phyloP scores from a whole-genome alignment of 257 asterid species.

The Solanum sitiens region DNA sequence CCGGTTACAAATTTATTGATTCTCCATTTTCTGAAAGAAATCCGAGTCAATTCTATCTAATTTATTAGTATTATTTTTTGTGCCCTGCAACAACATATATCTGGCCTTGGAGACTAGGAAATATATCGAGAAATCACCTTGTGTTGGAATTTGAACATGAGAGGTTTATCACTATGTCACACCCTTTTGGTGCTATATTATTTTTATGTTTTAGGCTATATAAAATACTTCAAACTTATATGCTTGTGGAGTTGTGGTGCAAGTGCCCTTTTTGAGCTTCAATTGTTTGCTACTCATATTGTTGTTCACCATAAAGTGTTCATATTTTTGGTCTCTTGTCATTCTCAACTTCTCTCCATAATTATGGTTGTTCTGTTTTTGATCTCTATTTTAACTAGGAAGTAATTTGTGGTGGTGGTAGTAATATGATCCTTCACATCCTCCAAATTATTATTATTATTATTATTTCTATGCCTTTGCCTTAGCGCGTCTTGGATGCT shows the following conservation, averaged over 20 bases:
- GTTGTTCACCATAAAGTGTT: not conserved
- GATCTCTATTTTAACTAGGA: not conserved
- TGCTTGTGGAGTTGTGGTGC: not conserved
- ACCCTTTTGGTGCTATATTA: too few species aligned
- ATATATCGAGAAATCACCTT: too few species aligned
- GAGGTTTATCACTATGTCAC: not conserved
- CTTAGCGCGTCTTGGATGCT: too few species aligned
- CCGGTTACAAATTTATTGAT: not conserved
- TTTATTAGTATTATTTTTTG: not conserved
- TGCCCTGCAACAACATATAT: too few species aligned
- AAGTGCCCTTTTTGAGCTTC: not conserved
- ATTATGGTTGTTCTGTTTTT: not conserved
- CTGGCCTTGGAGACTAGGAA: too few species aligned
- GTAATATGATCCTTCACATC: too few species aligned
- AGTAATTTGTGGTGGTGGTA: too few species aligned
- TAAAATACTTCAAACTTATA: not conserved
- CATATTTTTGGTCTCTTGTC: not conserved
- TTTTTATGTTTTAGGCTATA: not conserved
- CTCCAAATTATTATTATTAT: too few species aligned
- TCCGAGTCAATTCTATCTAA: not conserved
- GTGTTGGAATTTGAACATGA: not conserved
- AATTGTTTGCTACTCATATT: not conserved
- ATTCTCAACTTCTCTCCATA: too few species aligned
- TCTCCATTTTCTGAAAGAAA: not conserved
- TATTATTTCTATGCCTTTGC: too few species aligned